Base-by-base conservation (phyloP, 164 flowering plant species). In the Aristolochia contorta region DNA sequence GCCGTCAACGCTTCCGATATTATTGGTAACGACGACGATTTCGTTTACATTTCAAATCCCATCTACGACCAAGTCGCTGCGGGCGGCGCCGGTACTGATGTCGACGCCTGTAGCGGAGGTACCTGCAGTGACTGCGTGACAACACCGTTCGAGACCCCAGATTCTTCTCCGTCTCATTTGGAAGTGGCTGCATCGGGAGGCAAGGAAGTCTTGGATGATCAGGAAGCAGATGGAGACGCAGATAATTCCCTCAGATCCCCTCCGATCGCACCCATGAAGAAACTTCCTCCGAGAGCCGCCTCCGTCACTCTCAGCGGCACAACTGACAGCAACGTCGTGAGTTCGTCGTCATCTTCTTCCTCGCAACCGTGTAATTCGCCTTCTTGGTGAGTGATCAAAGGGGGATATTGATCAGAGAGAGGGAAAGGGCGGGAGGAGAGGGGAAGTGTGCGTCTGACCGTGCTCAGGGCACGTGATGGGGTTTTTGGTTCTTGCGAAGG, bases 41-140 rank as follows among this genome's bases (percentile, higher is more conserved):
- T 84, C 6, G 72, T 87, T 48, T 84, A 83, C 82, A 91, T 91
- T 22, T 91, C 89, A 5, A 91, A 91, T 65, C 97, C 97, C 52
- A 80, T 91, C 21, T 91, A 79, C 67, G 86, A 83, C 56, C 74
- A 77, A 5, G 76, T 71, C 2, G 61, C 50, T 16, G 52, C 56
- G 41, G 68, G 58, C 25, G 53, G n/a, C n/a, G n/a, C n/a, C n/a
- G n/a, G n/a, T n/a, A n/a, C 2, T 37, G 47, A 6, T 15, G 25
- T 2, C 30, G 30, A 27, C 2, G 30, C 30, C 30, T 2, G 30
- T 5, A 27, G 55, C 23, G 23, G 12, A 12, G 24, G 24, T 48
- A 16, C 52, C 55, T 12, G 55, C 23, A 30, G 18, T 55, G 58
- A 7, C 41, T 12, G 41, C 6, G 30, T 5, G 30, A 71, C 56